These are phyloP conservation scores for Nothophytophthora sp. DNA, from an alignment of 352 stramenopile genomes.

Conservation along the genomic window DNA sequence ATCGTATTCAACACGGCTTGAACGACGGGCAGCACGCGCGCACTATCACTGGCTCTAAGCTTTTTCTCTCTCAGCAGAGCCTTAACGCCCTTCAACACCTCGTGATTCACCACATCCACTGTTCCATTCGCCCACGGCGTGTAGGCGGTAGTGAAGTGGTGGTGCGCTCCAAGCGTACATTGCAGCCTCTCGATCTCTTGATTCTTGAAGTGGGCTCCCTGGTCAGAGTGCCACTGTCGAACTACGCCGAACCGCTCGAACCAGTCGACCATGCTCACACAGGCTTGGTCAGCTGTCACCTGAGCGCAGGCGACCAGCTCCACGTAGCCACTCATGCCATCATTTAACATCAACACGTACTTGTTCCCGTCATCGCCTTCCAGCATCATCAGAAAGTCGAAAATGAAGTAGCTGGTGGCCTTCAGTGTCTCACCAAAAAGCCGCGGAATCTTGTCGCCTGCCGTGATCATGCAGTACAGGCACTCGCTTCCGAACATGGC, in stretches of 20 bases:
- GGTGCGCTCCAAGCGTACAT: slow-evolving; percentile 3
- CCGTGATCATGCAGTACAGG: slow-evolving; percentile 12
- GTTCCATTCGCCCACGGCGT: slow-evolving; percentile 32
- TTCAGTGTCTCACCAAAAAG: slow-evolving; percentile 17
- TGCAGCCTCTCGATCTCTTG: slow-evolving; percentile 9
- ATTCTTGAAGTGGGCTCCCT: slow-evolving; percentile 34
- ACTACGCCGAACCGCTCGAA: slow-evolving; percentile 32
- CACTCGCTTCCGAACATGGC: slow-evolving; percentile 16
- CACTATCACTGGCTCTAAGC: neutral
- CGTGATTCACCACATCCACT: slow-evolving; percentile 32
- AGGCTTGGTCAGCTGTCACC: no score
- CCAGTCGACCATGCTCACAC: slow-evolving; percentile 19
- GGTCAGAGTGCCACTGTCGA: slow-evolving; percentile 24
- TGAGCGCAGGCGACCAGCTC: slow-evolving; percentile 21
- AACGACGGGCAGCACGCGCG: neutral
- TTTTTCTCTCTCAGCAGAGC: neutral
- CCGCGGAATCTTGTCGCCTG: neutral
- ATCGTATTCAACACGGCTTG: neutral
- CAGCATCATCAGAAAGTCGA: slow-evolving; percentile 29
- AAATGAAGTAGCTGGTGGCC: slow-evolving; percentile 34
- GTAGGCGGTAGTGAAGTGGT: slow-evolving; percentile 33
- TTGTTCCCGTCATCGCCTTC: neutral
- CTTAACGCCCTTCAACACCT: slow-evolving; percentile 16
- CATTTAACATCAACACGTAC: slow-evolving; percentile 30
- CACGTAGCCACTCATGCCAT: slow-evolving; percentile 30